Conservation (phyloP, 345 rosid genomes). For the Corchorus olitorius region DNA sequence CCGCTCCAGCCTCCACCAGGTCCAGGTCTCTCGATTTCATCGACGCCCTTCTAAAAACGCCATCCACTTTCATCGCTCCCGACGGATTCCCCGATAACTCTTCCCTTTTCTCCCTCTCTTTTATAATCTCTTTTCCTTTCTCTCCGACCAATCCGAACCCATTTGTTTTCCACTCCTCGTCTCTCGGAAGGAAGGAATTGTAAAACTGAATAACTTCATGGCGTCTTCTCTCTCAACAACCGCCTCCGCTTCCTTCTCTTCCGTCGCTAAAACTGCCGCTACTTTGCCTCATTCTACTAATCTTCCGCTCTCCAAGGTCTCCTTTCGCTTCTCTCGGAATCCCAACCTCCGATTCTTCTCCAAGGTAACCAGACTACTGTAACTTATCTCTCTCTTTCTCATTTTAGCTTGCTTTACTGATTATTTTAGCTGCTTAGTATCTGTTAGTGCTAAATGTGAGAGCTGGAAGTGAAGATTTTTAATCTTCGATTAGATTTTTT, state of each 20-base stretch:
- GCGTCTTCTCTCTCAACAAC: conserved; percentile 53
- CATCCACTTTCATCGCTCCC: neutral
- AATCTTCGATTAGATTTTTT: neutral
- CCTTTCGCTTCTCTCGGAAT: conserved; percentile 47
- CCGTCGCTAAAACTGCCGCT: conserved; percentile 36
- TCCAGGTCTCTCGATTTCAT: conserved; percentile 30
- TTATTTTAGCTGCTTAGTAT: neutral
- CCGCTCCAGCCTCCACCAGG: neutral
- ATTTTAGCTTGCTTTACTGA: neutral
- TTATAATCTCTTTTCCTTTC: neutral
- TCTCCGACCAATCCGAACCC: neutral
- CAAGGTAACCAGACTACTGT: conserved; percentile 37
- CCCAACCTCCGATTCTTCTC: conserved; percentile 48
- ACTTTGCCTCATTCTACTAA: conserved; percentile 27
- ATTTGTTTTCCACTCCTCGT: neutral
- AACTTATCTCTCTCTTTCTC: neutral
- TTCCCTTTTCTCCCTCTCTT: neutral
- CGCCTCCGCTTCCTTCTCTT: conserved; percentile 42
- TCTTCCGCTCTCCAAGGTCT: conserved; percentile 31
- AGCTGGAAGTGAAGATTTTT: neutral
- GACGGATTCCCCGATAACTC: conserved; percentile 17
- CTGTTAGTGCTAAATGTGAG: neutral
- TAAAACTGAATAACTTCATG: conserved; percentile 16
- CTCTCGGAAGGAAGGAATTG: neutral
- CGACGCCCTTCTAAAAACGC: conserved; percentile 24